Percentiles rank a stretch among this genome's conserved stretches.
Evolutionary conservation across 2,329 filamentous ascomycete genomes (phyloP).

Genomic region (Botrytis sinoallii): DNA sequence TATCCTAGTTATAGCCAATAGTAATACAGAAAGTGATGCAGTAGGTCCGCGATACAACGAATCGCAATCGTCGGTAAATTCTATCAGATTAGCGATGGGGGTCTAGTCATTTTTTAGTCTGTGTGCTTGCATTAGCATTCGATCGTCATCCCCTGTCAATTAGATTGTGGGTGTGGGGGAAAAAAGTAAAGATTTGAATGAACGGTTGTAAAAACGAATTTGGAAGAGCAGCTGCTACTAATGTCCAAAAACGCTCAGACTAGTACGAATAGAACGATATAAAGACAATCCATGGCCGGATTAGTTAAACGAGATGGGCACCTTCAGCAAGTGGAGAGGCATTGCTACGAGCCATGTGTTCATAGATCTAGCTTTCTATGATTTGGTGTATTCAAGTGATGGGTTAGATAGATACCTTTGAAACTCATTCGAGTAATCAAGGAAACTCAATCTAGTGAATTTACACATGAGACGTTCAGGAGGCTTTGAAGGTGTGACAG

Average conservation of each 20-base stretch:
- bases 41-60: neutral
- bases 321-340: neutral
- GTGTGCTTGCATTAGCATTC: conserved; percentile 29
- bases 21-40: neutral
- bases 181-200: neutral
- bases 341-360: conserved; percentile 1
- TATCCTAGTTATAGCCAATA: conserved; percentile 9
- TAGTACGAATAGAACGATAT: neutral
- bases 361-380: conserved; percentile 1
- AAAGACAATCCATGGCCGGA: neutral
- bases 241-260: conserved; percentile 9
- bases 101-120: conserved; percentile 26
- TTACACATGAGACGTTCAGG: neutral
- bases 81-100: conserved; percentile 31
- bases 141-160: neutral
- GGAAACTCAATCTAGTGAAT: neutral
- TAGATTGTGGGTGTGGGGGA: neutral
- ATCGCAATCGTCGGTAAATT: neutral
- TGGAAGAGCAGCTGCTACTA: conserved; percentile 13
- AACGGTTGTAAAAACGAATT: conserved; percentile 21
- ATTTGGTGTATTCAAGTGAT: conserved; percentile 8
- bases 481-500: neutral
- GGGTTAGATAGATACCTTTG: neutral
- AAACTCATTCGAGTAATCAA: neutral
- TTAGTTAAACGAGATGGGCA: neutral